Percentiles rank a stretch among this genome's conserved stretches.
Conservation (phyloP, 805 yeast species). For the Priceomyces fermenticarens region DNA sequence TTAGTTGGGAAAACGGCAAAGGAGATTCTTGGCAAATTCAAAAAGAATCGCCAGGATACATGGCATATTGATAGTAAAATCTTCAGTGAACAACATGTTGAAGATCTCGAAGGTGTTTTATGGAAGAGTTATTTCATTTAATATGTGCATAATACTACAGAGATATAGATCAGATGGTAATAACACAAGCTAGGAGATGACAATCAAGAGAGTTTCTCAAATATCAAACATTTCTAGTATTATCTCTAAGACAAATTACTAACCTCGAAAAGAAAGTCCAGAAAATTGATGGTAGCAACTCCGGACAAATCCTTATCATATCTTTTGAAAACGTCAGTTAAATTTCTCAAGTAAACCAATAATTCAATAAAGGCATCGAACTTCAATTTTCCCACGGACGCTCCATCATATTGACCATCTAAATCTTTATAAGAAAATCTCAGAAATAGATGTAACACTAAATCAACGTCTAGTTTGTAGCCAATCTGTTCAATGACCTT, state of each 20-base stretch:
- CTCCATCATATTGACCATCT: constrained; percentile 15
- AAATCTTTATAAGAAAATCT: constrained; percentile 46
- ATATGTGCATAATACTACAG: constrained; percentile 1
- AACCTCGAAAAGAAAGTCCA: constrained; percentile 60
- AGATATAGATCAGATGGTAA: too few species aligned
- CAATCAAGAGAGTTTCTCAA: too few species aligned
- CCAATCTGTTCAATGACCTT: constrained; percentile 63
- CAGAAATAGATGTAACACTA: constrained; percentile 56
- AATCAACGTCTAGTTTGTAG: constrained; percentile 54
- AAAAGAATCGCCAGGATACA: constrained; percentile 89
- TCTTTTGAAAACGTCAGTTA: constrained; percentile 75
- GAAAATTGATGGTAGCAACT: constrained; percentile 61
- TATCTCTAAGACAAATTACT: constrained; percentile 25
- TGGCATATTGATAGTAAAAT: constrained; percentile 87
- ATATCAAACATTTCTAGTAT: not conserved
- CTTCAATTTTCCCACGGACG: constrained; percentile 46
- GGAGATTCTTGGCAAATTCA: constrained; percentile 74
- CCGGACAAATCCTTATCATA: constrained; percentile 76
- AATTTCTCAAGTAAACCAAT: constrained; percentile 69
- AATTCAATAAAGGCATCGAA: constrained; percentile 83
- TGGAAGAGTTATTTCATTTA: constrained; percentile 90
- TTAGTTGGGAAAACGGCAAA: constrained; percentile 81
- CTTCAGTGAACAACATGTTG: constrained; percentile 75
- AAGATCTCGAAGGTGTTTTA: constrained; percentile 89
- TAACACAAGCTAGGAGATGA: too few species aligned